phyloP scores from a whole-genome alignment of 148 eudicot species.

The Polygonum maritimum region DNA sequence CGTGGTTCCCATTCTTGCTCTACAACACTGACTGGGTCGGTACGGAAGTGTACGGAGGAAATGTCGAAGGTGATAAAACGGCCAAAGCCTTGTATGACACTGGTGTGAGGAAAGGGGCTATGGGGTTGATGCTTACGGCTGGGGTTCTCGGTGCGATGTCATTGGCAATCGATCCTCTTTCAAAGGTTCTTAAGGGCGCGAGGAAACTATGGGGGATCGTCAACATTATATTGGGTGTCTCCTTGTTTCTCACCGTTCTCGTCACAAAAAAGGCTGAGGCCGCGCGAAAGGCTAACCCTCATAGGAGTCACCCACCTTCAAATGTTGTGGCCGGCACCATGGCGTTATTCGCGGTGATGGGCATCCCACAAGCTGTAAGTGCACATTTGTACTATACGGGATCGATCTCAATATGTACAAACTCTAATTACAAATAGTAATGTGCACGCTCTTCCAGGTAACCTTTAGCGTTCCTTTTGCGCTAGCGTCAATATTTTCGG shows the following conservation, averaged over 20 bases:
- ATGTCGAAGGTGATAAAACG: slow-evolving; percentile 7
- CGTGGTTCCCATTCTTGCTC: slow-evolving; percentile 61
- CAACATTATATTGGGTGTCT: slow-evolving; percentile 44
- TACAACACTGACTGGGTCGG: slow-evolving; percentile 79
- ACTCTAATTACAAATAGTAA: background rate
- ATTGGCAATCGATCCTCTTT: slow-evolving; percentile 33
- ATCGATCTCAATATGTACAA: background rate
- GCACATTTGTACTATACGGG: background rate
- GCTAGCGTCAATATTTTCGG: slow-evolving; percentile 71
- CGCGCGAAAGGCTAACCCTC: slow-evolving; percentile 15
- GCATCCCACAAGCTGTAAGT: slow-evolving; percentile 81
- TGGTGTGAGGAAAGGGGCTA: slow-evolving; percentile 59
- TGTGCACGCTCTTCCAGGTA: slow-evolving; percentile 24
- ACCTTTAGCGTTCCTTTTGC: slow-evolving; percentile 86
- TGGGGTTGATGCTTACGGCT: slow-evolving; percentile 69
- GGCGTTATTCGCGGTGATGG: slow-evolving; percentile 53
- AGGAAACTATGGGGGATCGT: slow-evolving; percentile 65
- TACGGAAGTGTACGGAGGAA: slow-evolving; percentile 61
- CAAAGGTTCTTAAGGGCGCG: slow-evolving; percentile 47
- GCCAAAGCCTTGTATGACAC: slow-evolving; percentile 21
- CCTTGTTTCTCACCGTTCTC: slow-evolving; percentile 41
- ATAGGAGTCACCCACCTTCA: slow-evolving; percentile 16
- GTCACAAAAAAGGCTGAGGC: slow-evolving; percentile 48
- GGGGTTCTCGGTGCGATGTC: slow-evolving; percentile 48
- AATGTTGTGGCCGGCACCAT: slow-evolving; percentile 45